Base-by-base conservation (phyloP, 495 filamentous ascomycete species). In the Pyrenula massariospora region DNA sequence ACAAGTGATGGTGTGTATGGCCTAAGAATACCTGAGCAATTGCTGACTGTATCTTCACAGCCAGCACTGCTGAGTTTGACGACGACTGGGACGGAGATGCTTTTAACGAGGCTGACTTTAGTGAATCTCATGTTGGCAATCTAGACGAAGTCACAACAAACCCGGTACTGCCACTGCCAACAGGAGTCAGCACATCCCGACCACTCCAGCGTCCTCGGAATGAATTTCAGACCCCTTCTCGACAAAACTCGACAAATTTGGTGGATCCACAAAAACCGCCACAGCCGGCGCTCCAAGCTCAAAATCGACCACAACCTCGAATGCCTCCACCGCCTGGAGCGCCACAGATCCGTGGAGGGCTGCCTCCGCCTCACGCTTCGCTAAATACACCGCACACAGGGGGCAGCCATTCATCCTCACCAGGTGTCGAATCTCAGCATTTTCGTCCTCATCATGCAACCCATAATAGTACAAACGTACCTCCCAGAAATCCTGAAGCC, bases 41-140 rank as follows among this genome's bases (percentile, higher is more conserved):
- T n/a, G n/a, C n/a, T n/a, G n/a, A n/a, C n/a, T n/a, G n/a, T n/a
- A n/a, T 15, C 31, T 8, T 42, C 5, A 11, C 59, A 1, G 55
- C 54, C 19, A 59, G 59, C 54, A 62, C 58, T n/a, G 57, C 51
- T 21, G 54, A 60, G 12, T 66, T 68, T 24, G 68, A 71, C 47
- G 70, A 58, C 1, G 76, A 76, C 55, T 72, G 69, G 22, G 87
- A 91, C 78, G 77, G 74, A 59, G 77, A 79, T 59, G 77, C 88
- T 31, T 82, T 89, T 62, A 85, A 89, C 62, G 85, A 88, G 69
- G 84, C 80, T 22, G 86, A 91, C 64, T 89, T 91, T 63, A 68
- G 80, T 65, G 69, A 81, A 55, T 54, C 72, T 53, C 64, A 78
- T 42, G 78, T 78, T 15, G 80, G 80, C 21, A 75, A 80, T 55